These are phyloP conservation scores for Metarhizium anisopliae DNA, from an alignment of 2,329 filamentous ascomycete species.

Conservation along the genomic window DNA sequence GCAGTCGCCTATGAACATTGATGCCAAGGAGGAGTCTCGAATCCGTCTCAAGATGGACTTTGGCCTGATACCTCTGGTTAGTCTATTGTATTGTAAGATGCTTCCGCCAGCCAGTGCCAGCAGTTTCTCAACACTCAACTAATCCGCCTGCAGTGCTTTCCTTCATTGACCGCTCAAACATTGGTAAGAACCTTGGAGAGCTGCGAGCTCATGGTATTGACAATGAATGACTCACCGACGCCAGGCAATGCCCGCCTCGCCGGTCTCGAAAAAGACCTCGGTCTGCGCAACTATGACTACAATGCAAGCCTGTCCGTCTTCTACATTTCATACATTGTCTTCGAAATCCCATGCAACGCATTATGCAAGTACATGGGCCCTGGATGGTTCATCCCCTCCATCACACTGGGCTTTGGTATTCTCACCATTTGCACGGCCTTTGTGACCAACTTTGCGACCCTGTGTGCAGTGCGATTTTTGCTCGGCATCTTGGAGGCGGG, in stretches of 20 bases:
- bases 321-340: conserved; percentile 57
- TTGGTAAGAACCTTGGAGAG: conserved; percentile 33
- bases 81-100: conserved; percentile 46
- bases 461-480: conserved; percentile 49
- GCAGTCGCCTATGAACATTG: conserved; percentile 36
- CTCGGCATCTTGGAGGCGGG: conserved; percentile 55
- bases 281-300: conserved; percentile 48
- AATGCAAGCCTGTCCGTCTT: conserved; percentile 53
- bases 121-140: neutral
- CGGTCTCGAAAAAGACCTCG: conserved; percentile 45
- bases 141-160: conserved; percentile 10
- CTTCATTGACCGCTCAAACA: conserved; percentile 60
- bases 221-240: neutral
- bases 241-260: conserved; percentile 50
- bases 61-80: conserved; percentile 53
- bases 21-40: conserved; percentile 44
- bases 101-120: neutral
- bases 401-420: conserved; percentile 49
- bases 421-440: conserved; percentile 53
- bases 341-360: conserved; percentile 55
- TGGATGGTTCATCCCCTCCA: conserved; percentile 53
- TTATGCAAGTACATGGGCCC: conserved; percentile 56
- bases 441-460: conserved; percentile 37
- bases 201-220: neutral
- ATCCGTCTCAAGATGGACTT: conserved; percentile 56